Percentiles rank a stretch among this genome's conserved stretches.
These are phyloP conservation scores for Heritiera fomes DNA, from an alignment of 345 rosid genomes.

Conservation along the genomic window DNA sequence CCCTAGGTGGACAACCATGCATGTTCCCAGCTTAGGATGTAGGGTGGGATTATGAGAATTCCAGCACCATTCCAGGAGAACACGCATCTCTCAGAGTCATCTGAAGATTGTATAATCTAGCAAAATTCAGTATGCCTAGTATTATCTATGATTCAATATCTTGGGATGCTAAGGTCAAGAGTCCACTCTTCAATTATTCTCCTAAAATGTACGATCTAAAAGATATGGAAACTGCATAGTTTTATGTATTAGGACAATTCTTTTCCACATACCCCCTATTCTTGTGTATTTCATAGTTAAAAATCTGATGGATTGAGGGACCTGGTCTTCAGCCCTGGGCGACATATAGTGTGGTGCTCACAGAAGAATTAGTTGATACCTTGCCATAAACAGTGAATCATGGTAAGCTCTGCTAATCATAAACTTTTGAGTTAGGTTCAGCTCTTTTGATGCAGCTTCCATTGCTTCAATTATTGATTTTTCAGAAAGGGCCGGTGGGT, in stretches of 20 bases:
- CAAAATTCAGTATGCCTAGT: not conserved
- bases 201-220: not conserved
- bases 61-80: not conserved
- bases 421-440: slow-evolving; percentile 66
- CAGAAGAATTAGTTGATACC: slow-evolving; percentile 36
- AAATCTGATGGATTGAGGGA: not conserved
- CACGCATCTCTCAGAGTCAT: not conserved
- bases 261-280: not conserved
- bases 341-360: not conserved
- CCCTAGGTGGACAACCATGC: not conserved
- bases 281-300: not conserved
- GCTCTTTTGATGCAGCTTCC: slow-evolving; percentile 66
- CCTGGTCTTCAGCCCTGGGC: not conserved
- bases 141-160: not conserved
- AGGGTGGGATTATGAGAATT: not conserved
- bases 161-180: not conserved
- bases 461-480: slow-evolving; percentile 61
- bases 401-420: slow-evolving; percentile 99
- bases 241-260: not conserved
- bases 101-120: not conserved
- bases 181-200: not conserved
- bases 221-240: not conserved
- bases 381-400: slow-evolving; percentile 94
- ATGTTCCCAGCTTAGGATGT: not conserved
- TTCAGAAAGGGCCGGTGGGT: slow-evolving; percentile 85